Evolutionary conservation across 306 rosid species (phyloP).

Genomic region (Lithocarpus polystachyus): DNA sequence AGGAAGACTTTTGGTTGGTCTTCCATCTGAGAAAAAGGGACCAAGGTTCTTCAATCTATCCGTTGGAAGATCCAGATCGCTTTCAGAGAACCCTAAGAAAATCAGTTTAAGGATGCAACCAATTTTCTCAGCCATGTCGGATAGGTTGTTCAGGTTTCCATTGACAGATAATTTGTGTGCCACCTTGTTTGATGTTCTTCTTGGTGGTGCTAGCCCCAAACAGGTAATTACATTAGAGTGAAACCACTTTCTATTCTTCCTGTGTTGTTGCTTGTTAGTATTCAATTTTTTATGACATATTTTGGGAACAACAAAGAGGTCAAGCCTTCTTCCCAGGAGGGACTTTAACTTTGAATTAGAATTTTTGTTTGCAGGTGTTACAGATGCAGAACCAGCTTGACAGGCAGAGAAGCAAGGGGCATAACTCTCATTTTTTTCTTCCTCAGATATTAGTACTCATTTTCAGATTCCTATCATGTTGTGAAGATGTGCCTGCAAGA

Average conservation of each 20-base stretch:
- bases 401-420: slow-evolving; percentile 69
- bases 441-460: slow-evolving; percentile 87
- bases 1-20: slow-evolving; percentile 90
- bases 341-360: neutral
- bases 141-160: slow-evolving; percentile 87
- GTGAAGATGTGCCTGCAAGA: slow-evolving; percentile 65
- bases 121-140: slow-evolving; percentile 72
- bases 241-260: neutral
- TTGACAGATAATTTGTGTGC: slow-evolving; percentile 88
- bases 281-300: slow-evolving; percentile 3
- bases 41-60: slow-evolving; percentile 79
- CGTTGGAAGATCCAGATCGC: slow-evolving; percentile 62
- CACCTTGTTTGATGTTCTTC: slow-evolving; percentile 93
- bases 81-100: slow-evolving; percentile 59
- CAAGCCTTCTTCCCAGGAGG: neutral
- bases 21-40: slow-evolving; percentile 92
- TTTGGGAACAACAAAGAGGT: neutral
- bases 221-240: slow-evolving; percentile 53
- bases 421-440: slow-evolving; percentile 71
- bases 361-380: slow-evolving; percentile 64
- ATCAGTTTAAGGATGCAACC: slow-evolving; percentile 62
- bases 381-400: slow-evolving; percentile 73
- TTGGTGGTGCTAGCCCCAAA: slow-evolving; percentile 99
- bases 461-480: slow-evolving; percentile 76
- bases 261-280: neutral